Conservation (phyloP, 805 yeast genomes). For the Cephaloascus fragrans region DNA sequence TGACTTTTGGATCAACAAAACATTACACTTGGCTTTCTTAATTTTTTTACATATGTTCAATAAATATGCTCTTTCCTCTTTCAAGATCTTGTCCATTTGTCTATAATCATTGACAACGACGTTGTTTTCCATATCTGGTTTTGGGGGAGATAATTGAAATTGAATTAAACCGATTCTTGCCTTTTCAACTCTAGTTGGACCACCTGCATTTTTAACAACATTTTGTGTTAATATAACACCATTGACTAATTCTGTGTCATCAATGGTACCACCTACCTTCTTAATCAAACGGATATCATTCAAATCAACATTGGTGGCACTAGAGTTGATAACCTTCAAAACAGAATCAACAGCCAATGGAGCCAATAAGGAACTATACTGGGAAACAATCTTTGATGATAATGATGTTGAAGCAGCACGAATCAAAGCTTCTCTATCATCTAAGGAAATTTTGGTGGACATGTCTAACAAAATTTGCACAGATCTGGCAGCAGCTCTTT, state of each 20-base stretch:
- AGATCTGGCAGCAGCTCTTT: conserved; percentile 76
- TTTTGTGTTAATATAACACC: conserved; percentile 93
- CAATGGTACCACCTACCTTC: conserved; percentile 96
- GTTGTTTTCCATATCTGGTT: conserved; percentile 96
- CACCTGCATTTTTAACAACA: conserved; percentile 85
- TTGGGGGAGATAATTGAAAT: conserved; percentile 93
- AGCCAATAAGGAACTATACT: conserved; percentile 74
- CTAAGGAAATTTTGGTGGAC: conserved; percentile 72
- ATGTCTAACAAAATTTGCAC: conserved; percentile 76
- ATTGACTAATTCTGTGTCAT: conserved; percentile 85
- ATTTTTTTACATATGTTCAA: conserved; percentile 92
- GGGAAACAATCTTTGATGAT: conserved; percentile 92
- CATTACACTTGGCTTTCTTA: conserved; percentile 95
- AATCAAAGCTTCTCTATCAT: conserved; percentile 73
- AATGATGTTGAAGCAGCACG: conserved; percentile 93
- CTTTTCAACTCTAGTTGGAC: conserved; percentile 90
- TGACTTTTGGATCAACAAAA: conserved; percentile 82
- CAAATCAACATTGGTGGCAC: conserved; percentile 65
- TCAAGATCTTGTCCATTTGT: conserved; percentile 97
- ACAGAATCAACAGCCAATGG: conserved; percentile 95
- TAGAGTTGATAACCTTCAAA: conserved; percentile 57
- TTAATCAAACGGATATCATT: conserved; percentile 83
- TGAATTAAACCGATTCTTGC: conserved; percentile 86
- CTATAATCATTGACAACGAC: conserved; percentile 96
- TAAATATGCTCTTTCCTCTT: conserved; percentile 94